Base-by-base conservation (phyloP, 805 yeast species). In the Kluyveromyces aestuarii region DNA sequence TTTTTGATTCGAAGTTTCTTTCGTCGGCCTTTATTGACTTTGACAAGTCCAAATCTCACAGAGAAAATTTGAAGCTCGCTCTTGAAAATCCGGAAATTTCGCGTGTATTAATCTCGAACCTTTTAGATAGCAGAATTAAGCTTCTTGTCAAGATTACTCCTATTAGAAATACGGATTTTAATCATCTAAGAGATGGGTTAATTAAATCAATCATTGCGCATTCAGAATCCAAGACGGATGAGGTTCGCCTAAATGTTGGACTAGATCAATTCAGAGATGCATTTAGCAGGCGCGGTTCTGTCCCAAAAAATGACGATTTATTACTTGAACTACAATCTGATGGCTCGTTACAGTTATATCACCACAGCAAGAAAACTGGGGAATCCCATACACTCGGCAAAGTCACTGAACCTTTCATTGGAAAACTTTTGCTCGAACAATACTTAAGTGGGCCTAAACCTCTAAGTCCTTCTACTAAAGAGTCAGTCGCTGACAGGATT, bases 111-210 rank as follows among this genome's bases (percentile, higher is more conserved):
- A 65, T 87, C 27, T 73, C 75, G 17, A 72, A 75, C 48, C 68
- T 90, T 43, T 61, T 89, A 39, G 79, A 77, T 40, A 65, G 77
- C 10, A 78, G 81, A 13, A 76, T 84, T 36, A 75, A 80, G 49
- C 75, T 88, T 55, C 71, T 81, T 41, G 82, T 89, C 25, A 73
- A 95, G 53, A 82, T 91, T 50, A 81, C 84, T 10, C 97, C 99
- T 0, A 81, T 84, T 16, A 78, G 96, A 61, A 88, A 86, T 64
- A 91, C 98, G 1, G 97, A 91, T 67, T 89, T 85, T 67, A 80
- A 81, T 53, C 98, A 93, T 62, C 68, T 91, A 59, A 78, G 85
- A 55, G 98, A 93, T 61, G 98, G 98, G 0, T 77, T 93, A 52
- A 77, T 88, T 44, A 83, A 90, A 62, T 80, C 96, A 0, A 77